A percentile compares a stretch with the other conserved stretches of the same genome.
Evolutionary conservation across 1,284 basidiomycete genomes (phyloP).

Genomic region (Puccinia polysora): DNA sequence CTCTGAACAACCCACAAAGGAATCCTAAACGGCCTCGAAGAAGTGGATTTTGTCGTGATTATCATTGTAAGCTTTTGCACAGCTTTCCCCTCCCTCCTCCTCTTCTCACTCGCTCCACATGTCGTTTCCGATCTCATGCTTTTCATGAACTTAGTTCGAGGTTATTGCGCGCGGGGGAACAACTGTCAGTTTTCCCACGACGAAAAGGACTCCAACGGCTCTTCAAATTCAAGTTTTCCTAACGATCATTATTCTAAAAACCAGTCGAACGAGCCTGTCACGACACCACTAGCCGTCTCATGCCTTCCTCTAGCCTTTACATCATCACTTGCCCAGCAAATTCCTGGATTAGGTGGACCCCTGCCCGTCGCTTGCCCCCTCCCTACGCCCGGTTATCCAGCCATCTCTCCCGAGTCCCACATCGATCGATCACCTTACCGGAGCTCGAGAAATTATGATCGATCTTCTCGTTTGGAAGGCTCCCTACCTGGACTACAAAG

Average conservation of each 20-base stretch:
- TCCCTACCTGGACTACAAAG: not conserved
- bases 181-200: slow-evolving; percentile 35
- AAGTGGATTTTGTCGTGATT: slow-evolving; percentile 32
- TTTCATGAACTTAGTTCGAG: slow-evolving; percentile 27
- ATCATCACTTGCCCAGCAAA: slow-evolving; percentile 2
- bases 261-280: not conserved
- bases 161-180: slow-evolving; percentile 35
- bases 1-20: not conserved
- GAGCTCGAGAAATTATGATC: slow-evolving; percentile 2
- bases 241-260: not conserved
- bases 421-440: slow-evolving; percentile 2
- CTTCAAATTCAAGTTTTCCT: not conserved
- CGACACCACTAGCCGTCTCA: not conserved
- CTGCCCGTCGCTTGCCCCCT: slow-evolving; percentile 1
- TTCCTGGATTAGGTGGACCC: slow-evolving; percentile 15
- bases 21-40: slow-evolving; percentile 24
- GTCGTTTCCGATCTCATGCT: not conserved
- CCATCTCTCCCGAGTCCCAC: not conserved
- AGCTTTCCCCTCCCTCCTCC: not conserved
- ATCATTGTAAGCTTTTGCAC: slow-evolving; percentile 35
- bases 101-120: not conserved
- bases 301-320: slow-evolving; percentile 5
- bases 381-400: not conserved
- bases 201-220: slow-evolving; percentile 9
- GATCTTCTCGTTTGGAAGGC: slow-evolving; percentile 2